Evolutionary conservation across 805 yeast species (phyloP).

Genomic region (Lipomyces sp.): DNA sequence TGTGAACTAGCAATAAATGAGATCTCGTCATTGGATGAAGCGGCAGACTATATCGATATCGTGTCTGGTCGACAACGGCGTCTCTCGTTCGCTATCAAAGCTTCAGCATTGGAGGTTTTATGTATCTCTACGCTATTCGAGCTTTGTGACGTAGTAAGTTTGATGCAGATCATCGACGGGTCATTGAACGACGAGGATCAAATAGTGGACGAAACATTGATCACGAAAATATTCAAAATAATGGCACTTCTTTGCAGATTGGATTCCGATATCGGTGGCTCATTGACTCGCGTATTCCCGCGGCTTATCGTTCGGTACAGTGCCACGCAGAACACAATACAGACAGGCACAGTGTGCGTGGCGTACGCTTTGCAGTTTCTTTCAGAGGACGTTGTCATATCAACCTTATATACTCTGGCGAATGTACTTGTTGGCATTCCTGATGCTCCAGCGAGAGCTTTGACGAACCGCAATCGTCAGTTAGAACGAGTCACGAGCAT

Average conservation of each 20-base stretch:
- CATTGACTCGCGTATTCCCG: slow-evolving; percentile 41
- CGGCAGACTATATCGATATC: slow-evolving; percentile 54
- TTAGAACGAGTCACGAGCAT: slow-evolving; percentile 17
- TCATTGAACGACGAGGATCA: slow-evolving; percentile 54
- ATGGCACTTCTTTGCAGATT: slow-evolving; percentile 49
- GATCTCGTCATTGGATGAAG: slow-evolving; percentile 52
- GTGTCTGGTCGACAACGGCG: slow-evolving; percentile 49
- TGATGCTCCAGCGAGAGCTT: not conserved
- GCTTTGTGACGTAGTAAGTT: slow-evolving; percentile 44
- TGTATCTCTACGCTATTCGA: slow-evolving; percentile 53
- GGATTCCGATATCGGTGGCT: slow-evolving; percentile 34
- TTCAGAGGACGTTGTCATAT: slow-evolving; percentile 77
- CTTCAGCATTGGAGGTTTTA: slow-evolving; percentile 57
- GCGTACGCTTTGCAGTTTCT: slow-evolving; percentile 64
- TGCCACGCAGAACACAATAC: slow-evolving; percentile 48
- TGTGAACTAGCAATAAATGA: slow-evolving; percentile 38
- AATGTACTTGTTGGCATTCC: slow-evolving; percentile 54
- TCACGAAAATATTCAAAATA: slow-evolving; percentile 52
- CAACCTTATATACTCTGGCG: slow-evolving; percentile 77
- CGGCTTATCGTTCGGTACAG: slow-evolving; percentile 49
- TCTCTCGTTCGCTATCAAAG: slow-evolving; percentile 54
- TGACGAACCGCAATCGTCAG: not conserved
- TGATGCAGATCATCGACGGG: slow-evolving; percentile 48
- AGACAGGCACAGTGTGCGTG: slow-evolving; percentile 53
- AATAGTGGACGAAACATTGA: slow-evolving; percentile 51